Conservation (phyloP, 1,139 yeast genomes). For the Magnusiomyces magnusii region DNA sequence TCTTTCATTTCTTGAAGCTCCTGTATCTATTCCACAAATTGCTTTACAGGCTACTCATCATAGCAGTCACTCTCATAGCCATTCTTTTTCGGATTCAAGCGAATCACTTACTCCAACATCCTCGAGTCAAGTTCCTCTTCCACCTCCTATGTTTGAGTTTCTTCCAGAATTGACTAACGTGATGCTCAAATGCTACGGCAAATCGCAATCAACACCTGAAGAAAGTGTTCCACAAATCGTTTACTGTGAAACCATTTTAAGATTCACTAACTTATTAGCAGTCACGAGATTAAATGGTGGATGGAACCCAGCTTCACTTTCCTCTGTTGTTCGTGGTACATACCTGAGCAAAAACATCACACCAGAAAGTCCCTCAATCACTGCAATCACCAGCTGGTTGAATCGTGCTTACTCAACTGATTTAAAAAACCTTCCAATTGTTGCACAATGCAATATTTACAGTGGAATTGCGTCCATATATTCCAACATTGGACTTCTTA, state of each 20-base stretch:
- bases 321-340: conserved; percentile 36
- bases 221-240: conserved; percentile 81
- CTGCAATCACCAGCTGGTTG: conserved; percentile 32
- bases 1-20: conserved; percentile 49
- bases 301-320: conserved; percentile 39
- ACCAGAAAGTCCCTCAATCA: conserved; percentile 23
- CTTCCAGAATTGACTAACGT: conserved; percentile 45
- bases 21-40: conserved; percentile 53
- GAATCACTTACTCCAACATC: conserved; percentile 15
- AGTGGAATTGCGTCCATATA: conserved; percentile 61
- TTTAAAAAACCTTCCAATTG: conserved; percentile 39
- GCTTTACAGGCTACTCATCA: conserved; percentile 22
- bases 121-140: conserved; percentile 15
- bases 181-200: conserved; percentile 49
- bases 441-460: conserved; percentile 42
- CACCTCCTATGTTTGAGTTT: conserved; percentile 40
- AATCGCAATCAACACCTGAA: conserved; percentile 52
- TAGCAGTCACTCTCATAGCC: conserved; percentile 3
- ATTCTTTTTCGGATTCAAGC: conserved; percentile 8
- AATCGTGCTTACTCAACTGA: conserved; percentile 42
- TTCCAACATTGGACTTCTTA: conserved; percentile 48
- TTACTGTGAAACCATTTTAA: conserved; percentile 61
- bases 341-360: conserved; percentile 23
- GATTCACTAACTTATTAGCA: conserved; percentile 58
- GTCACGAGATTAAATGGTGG: conserved; percentile 47